Percentiles rank a stretch among this genome's conserved stretches.
phyloP scores from a whole-genome alignment of 2,329 filamentous ascomycete species.

The Apiospora sp. region DNA sequence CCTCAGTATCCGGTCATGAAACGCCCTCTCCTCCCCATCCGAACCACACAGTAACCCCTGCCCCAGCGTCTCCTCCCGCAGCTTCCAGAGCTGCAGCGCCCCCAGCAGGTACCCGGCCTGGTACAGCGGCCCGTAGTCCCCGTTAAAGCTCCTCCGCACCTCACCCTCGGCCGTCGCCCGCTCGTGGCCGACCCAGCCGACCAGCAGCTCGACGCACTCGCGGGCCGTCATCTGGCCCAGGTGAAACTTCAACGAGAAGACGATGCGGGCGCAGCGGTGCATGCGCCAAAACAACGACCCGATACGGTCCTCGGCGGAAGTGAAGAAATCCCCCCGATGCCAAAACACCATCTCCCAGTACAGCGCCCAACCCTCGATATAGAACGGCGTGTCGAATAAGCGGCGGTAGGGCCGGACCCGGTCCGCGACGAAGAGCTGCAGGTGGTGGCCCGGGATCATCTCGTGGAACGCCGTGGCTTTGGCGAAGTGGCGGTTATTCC shows the following conservation, averaged over 20 bases:
- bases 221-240: conserved; percentile 60
- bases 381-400: conserved; percentile 65
- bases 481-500: conserved; percentile 65
- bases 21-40: conserved; percentile 62
- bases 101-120: conserved; percentile 68
- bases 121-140: conserved; percentile 64
- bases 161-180: conserved; percentile 66
- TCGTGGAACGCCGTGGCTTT: conserved; percentile 69
- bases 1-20: conserved; percentile 61
- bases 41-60: conserved; percentile 37
- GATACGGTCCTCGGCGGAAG: conserved; percentile 58
- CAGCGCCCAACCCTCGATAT: conserved; percentile 67
- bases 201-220: conserved; percentile 64
- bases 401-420: conserved; percentile 57
- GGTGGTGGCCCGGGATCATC: conserved; percentile 65
- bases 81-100: conserved; percentile 60
- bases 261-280: conserved; percentile 66
- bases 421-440: conserved; percentile 58
- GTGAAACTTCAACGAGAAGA: conserved; percentile 66
- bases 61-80: conserved; percentile 58
- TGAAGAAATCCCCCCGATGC: conserved; percentile 59
- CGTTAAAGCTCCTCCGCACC: conserved; percentile 63
- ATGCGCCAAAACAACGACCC: conserved; percentile 70
- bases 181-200: conserved; percentile 65
- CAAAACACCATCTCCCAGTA: conserved; percentile 70